Evolutionary conservation across 768 basidiomycete genomes (phyloP), one percentile per base, ranked within the genome.

Genomic region (Panus rudis): DNA sequence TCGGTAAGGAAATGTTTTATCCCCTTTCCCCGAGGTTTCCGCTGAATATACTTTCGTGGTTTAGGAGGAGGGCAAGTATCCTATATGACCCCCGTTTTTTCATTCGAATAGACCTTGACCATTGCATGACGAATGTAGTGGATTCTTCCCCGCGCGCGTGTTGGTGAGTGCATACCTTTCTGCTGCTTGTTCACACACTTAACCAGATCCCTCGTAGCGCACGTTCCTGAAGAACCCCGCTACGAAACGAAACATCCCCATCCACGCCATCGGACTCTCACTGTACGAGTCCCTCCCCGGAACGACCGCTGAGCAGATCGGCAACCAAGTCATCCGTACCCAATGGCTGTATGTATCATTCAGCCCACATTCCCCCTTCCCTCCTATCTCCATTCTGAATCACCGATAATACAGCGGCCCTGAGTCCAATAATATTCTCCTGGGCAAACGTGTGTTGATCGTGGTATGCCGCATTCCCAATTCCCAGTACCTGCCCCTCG

Each of bases 131-230:
- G 38, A 38, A 45, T 46, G 39, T 61, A 90, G 91, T 33, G 93
- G 94, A 22, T 97, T 94, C 68, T 92, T 97, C 67, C 93, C 93
- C 39, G 93, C 93, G 17, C 83, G 93, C 34, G 86, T 96, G 33
- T 74, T 94, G 76, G 84, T 82, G 52, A 49, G 59, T 52, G 47
- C 34, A 13, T 34, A 27, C 28, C 14, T 23, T 17, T 35, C 20
- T 31, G 13, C 23, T 11, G 6, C 20, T 25, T 8, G 13, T 16
- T 24, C 30, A 41, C 3, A 37, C 10, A 14, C 26, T 25, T 22
- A 24, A 19, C 32, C 33, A 5, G 37, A 6, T 41, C 32, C 47
- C 10, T 30, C 41, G 27, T 46, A 89, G 84, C 80, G 91, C 39
- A 93, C 92, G 0, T 92, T 91, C 68, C 69, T 92, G 49, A 84